Evolutionary conservation across 2,329 filamentous ascomycete genomes (phyloP).

Genomic region (Aureobasidium mangrovei): DNA sequence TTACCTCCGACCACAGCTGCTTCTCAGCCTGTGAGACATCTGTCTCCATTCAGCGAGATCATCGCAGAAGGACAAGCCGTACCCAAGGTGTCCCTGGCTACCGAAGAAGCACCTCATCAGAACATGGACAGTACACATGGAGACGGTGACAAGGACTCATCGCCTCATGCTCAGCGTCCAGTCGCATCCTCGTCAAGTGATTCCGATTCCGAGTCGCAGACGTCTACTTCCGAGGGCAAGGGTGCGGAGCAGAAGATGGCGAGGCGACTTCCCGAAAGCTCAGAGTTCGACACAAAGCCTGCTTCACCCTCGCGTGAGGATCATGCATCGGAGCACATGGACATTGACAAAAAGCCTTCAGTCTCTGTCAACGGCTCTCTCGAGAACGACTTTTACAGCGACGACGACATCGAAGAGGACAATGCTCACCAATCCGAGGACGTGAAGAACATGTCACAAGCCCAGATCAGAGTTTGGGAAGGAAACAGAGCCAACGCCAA

Average conservation of each 20-base stretch:
- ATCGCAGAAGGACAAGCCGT: neutral
- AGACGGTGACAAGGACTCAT: neutral
- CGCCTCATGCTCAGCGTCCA: neutral
- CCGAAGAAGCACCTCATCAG: neutral
- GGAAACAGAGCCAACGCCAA: neutral
- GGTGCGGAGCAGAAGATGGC: no score
- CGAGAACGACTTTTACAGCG: constrained; percentile 1
- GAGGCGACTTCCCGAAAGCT: no score
- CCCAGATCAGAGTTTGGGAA: neutral
- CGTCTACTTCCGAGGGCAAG: no score
- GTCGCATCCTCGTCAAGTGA: neutral
- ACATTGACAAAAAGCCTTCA: neutral
- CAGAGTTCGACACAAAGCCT: no score
- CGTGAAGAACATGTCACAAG: neutral
- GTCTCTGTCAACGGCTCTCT: neutral
- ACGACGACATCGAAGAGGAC: neutral
- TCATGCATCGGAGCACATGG: no score
- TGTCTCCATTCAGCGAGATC: neutral
- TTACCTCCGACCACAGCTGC: neutral
- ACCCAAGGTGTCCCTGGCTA: neutral
- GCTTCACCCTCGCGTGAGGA: no score
- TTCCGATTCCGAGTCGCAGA: neutral
- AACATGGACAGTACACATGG: neutral
- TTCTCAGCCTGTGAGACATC: neutral
- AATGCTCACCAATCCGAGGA: neutral